These are phyloP conservation scores for Beauveria scarabaeidicola DNA, from an alignment of 2,329 filamentous ascomycete genomes.

Conservation along the genomic window DNA sequence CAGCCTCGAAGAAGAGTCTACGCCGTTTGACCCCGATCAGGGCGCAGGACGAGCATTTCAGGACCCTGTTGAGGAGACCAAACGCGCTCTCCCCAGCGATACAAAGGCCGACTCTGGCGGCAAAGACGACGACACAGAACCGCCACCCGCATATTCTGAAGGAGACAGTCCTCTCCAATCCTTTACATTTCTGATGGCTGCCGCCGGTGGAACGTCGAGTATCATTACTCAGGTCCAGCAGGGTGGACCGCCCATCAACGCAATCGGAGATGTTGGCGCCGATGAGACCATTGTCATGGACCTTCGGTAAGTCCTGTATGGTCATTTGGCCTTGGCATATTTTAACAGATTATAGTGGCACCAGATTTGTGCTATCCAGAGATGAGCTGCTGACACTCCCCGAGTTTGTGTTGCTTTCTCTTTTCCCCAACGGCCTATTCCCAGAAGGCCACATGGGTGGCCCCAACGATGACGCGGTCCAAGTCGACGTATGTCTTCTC, in stretches of 20 bases:
- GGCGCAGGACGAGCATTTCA: conserved; percentile 32
- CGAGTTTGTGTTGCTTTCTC: conserved; percentile 93
- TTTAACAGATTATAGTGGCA: conserved; percentile 55
- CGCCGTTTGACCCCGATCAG: conserved; percentile 29
- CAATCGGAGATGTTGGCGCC: conserved; percentile 76
- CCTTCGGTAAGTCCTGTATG: conserved; percentile 59
- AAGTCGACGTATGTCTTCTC: conserved; percentile 78
- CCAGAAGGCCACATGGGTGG: conserved; percentile 93
- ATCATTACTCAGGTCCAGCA: conserved; percentile 99
- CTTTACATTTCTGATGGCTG: conserved; percentile 96
- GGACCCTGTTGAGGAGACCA: conserved; percentile 62
- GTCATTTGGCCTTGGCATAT: background rate
- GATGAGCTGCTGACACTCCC: conserved; percentile 93
- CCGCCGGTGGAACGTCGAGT: conserved; percentile 91
- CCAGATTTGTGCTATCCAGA: conserved; percentile 84
- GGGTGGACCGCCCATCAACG: conserved; percentile 79
- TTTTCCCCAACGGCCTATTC: conserved; percentile 96
- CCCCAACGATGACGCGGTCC: conserved; percentile 89
- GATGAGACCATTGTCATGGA: conserved; percentile 96
- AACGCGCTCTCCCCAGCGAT: conserved; percentile 74
- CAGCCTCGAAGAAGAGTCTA: conserved; percentile 27
- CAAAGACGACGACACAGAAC: conserved; percentile 79
- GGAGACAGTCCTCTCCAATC: conserved; percentile 84
- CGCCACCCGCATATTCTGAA: conserved; percentile 93
- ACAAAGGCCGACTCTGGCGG: conserved; percentile 66